Evolutionary conservation across 331 rosid species (phyloP), one percentile per base, ranked within the genome.

Genomic region (Ulmus americana): DNA sequence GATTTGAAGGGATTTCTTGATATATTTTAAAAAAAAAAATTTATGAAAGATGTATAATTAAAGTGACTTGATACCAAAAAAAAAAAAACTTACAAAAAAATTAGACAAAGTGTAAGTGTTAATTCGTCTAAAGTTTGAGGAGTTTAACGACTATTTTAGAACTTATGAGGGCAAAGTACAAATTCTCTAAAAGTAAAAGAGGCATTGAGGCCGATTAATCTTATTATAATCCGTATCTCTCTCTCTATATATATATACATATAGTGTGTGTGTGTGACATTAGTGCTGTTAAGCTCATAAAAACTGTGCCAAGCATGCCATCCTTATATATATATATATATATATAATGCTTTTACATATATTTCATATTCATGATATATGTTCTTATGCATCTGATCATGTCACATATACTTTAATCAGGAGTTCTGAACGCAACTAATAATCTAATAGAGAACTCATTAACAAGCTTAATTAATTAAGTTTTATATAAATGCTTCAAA

Each of bases 281-380:
- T 56, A 38, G 61, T 56, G 44, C 16, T 56, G 44, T 56, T 55
- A 55, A 16, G 40, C 43, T 55, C 40, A 56, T 56, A 16, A 12
- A 7, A n/a, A 50, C 8, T 50, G 14, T 50, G 55, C 15, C 55
- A 15, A 6, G 28, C 55, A 50, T 50, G 55, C 5, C 58, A 53
- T 53, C 10, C 18, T 55, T 16, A 8, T 8, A 53, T 6, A 53
- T 9, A 35, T 35, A 12, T 22, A 55, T 38, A 39, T 10, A 56
- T 56, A 56, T 14, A 0, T 39, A 7, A 14, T 42, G 8, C 12
- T 49, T 49, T 13, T 49, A 28, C 18, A n/a, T 49, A 49, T 49
- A n/a, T 7, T 11, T 3, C 54, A 11, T 13, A 12, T 49, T 49
- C 15, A 28, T 5, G 4, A 28, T 46, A 46, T 46, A 13, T n/a